Percentiles rank a stretch among this genome's conserved stretches.
phyloP scores from a whole-genome alignment of 768 basidiomycete genomes.

The Gloeopeniophorella convolvens region DNA sequence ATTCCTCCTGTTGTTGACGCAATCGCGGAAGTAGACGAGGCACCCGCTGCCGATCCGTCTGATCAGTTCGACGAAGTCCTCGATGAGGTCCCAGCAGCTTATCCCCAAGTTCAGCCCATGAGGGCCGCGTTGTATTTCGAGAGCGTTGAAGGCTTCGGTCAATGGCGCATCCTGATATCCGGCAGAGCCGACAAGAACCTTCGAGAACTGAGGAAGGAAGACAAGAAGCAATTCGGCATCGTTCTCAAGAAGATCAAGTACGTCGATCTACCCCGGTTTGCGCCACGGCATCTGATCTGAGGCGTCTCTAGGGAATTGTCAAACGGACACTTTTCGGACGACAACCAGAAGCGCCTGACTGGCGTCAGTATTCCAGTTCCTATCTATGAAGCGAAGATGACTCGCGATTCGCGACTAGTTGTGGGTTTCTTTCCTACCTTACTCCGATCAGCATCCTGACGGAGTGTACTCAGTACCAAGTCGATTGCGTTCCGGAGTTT shows the following conservation, averaged over 20 bases:
- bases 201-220: constrained; percentile 39
- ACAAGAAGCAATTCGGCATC: constrained; percentile 42
- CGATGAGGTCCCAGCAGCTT: constrained; percentile 27
- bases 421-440: background rate
- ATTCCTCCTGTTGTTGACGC: background rate
- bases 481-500: constrained; percentile 21
- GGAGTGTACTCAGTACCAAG: constrained; percentile 22
- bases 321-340: constrained; percentile 58
- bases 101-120: constrained; percentile 48
- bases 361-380: constrained; percentile 41
- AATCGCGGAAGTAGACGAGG: background rate
- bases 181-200: constrained; percentile 44
- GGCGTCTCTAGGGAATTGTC: constrained; percentile 50
- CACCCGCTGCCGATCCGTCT: background rate
- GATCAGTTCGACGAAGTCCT: background rate
- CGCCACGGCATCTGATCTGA: background rate
- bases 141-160: constrained; percentile 52
- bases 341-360: constrained; percentile 58
- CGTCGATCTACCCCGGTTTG: constrained; percentile 12
- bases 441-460: background rate
- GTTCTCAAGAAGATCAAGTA: constrained; percentile 67
- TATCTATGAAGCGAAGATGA: constrained; percentile 64
- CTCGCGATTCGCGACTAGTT: constrained; percentile 26
- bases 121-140: constrained; percentile 58
- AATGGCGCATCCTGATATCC: constrained; percentile 56